These are phyloP conservation scores for Didymella glomerata DNA, from an alignment of 2,329 filamentous ascomycete species.

Conservation along the genomic window DNA sequence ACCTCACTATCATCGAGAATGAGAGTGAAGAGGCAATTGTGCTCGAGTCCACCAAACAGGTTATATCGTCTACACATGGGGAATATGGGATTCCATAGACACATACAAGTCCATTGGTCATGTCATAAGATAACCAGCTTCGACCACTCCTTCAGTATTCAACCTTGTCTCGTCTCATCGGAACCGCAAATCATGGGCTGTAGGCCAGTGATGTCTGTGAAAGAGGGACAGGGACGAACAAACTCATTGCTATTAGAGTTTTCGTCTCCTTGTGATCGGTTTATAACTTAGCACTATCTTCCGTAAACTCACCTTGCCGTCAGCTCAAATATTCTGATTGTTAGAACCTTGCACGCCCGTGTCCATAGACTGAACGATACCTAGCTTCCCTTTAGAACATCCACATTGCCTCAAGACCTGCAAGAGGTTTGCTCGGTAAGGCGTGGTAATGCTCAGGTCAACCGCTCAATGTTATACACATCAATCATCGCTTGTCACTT, in stretches of 20 bases:
- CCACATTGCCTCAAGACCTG: background rate
- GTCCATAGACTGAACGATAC: background rate
- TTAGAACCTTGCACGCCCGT: background rate
- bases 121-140: no score
- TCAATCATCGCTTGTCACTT: slow-evolving; percentile 7
- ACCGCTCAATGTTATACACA: background rate
- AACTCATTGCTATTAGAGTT: no score
- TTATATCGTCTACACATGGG: background rate
- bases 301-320: no score
- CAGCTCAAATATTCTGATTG: background rate
- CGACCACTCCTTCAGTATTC: no score
- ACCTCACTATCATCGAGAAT: background rate
- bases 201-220: no score
- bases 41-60: background rate
- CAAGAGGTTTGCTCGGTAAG: background rate
- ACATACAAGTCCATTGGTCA: no score
- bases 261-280: no score
- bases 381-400: background rate
- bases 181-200: background rate
- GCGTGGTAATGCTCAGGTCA: background rate
- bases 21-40: background rate
- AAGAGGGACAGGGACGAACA: no score
- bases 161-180: background rate
- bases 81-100: background rate
- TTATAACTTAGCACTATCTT: no score